Evolutionary conservation across 2,329 filamentous ascomycete species (phyloP).

Genomic region (Pseudocercospora fijiensis): DNA sequence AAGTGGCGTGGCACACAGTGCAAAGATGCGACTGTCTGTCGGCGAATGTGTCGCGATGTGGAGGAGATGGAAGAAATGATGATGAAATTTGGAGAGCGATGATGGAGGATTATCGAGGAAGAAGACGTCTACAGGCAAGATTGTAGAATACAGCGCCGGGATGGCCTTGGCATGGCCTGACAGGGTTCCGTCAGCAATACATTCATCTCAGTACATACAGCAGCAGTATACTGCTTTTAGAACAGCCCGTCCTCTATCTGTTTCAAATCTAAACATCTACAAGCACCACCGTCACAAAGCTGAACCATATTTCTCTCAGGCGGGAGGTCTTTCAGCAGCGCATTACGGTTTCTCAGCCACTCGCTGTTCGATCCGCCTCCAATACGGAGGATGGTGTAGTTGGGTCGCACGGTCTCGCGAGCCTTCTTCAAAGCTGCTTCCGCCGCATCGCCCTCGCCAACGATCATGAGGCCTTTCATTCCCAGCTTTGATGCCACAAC

Average conservation of each 20-base stretch:
- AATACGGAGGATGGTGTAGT: conserved; percentile 42
- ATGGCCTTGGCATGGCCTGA: neutral
- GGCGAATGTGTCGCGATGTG: neutral
- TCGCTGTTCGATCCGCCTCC: conserved; percentile 38
- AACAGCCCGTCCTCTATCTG: conserved; percentile 34
- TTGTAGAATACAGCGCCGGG: neutral
- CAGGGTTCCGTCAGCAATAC: neutral
- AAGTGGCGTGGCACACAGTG: neutral
- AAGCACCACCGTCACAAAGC: conserved; percentile 48
- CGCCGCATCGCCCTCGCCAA: conserved; percentile 48
- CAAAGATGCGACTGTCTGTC: neutral
- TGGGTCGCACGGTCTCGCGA: conserved; percentile 41
- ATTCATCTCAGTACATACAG: neutral
- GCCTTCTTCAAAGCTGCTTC: conserved; percentile 45
- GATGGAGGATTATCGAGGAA: neutral
- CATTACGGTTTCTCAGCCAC: conserved; percentile 55
- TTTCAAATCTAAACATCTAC: conserved; percentile 33
- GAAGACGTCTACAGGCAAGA: neutral
- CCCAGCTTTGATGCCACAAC: conserved; percentile 76
- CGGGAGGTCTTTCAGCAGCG: conserved; percentile 45
- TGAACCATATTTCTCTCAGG: conserved; percentile 45
- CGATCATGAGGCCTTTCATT: conserved; percentile 58
- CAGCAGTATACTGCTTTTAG: conserved; percentile 3
- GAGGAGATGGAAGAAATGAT: neutral
- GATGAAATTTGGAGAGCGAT: neutral